Base-by-base conservation (phyloP, 257 asterid species). In the Solanum lignicaule region DNA sequence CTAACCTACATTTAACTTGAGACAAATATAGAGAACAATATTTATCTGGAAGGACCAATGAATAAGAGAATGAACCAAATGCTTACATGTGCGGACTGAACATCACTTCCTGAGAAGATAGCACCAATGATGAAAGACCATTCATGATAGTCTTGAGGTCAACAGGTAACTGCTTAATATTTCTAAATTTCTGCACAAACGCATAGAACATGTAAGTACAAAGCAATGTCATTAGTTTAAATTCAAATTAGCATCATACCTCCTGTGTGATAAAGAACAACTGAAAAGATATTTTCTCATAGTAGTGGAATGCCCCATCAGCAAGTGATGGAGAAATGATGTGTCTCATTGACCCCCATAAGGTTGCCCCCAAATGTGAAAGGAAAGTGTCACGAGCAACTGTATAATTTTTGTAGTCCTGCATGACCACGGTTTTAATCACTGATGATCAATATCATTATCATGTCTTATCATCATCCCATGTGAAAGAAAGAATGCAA, bases 331-430 rank as follows among this genome's bases (percentile, higher is more conserved):
- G 99, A 89, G 99, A 92, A 90, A 96, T 90, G 23, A 96, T 90
- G 93, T 96, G 99, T 88, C 98, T 95, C 95, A 96, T 88, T 31
- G 98, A 97, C 84, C 99, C 99, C 99, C 99, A 97, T 86, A 97
- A 91, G 71, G 98, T 94, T 66, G 98, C 98, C 92, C 99, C 99
- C 69, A 97, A 94, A 91, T 97, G 98, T 88, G 99, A 95, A 89
- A 97, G 98, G 90, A 97, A 97, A 68, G 95, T 92, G 92, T 97
- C 99, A 25, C 98, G 99, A 83, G 99, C 99, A 87, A 96, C 99
- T 27, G 98, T 96, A 90, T 97, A 97, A 88, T 96, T 97, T 88
- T 94, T 95, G 87, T 92, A 90, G 69, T 93, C 98, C 98, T 96
- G 96, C 90, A 91, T 16, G 60, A 82, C 86, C 88, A 91, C 27